Base-by-base conservation (phyloP, 2,329 filamentous ascomycete species). In the Madurella mycetomatis region DNA sequence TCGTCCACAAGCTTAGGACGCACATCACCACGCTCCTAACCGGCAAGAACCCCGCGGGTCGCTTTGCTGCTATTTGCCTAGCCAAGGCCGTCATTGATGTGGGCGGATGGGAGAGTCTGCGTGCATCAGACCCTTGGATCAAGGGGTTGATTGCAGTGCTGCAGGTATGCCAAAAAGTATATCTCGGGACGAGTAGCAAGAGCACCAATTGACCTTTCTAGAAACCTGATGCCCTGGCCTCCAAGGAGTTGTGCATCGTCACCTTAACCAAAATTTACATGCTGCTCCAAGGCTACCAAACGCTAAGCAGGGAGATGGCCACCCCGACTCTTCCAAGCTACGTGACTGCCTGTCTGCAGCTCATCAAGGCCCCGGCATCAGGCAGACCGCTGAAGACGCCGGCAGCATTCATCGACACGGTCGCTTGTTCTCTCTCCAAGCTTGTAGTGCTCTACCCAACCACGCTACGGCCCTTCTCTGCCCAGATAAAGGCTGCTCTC, bases 231-330 rank as follows among this genome's bases (percentile, higher is more conserved):
- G 84, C 89, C 2, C 69, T 81, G 7, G 82, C 86, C 4, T 85
- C 85, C 34, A 95, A 94, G 67, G 87, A 87, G 67, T 71, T 96
- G 55, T 83, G 83, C 61, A 76, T 96, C 47, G 81, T 94, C 57
- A 83, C 88, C 13, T 74, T 96, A 57, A 88, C 88, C 17, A 86
- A 88, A 65, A 91, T 96, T 62, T 96, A 94, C 72, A 80, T 84
- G 62, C 80, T 94, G 37, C 87, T 92, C 41, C 88, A 91, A 66
- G 83, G 86, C 39, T 91, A 91, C 66, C 89, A 87, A 56, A 94
- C 90, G 9, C 76, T 96, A 50, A 78, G 92, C 43, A 82, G 92
- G 63, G 92, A 96, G 67, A 89, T 96, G 57, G 92, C 88, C 1
- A 95, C 91, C 0, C 90, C 90, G 2, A 88, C 84, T 2, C 74